Percentiles rank a stretch among this genome's conserved stretches.
Evolutionary conservation across 1,284 basidiomycete species (phyloP).

Genomic region (Ceratobasidium sp.): DNA sequence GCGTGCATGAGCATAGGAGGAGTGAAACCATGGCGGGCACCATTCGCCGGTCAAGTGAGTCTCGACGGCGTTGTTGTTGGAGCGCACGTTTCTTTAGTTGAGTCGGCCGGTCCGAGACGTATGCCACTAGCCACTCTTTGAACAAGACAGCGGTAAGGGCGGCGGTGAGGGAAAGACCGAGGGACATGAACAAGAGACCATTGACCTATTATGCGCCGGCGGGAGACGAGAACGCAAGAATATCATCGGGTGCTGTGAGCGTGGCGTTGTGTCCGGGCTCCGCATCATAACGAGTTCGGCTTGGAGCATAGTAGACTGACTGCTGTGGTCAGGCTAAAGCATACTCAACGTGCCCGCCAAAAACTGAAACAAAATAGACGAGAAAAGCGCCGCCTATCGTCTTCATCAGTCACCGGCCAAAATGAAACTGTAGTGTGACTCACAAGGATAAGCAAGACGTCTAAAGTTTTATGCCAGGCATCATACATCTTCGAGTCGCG

Average conservation of each 20-base stretch:
- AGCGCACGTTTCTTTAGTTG: slow-evolving; percentile 38
- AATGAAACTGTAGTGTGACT: neutral
- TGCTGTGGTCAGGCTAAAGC: slow-evolving; percentile 30
- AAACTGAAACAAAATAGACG: slow-evolving; percentile 28
- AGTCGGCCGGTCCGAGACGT: slow-evolving; percentile 39
- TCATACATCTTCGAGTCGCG: slow-evolving; percentile 44
- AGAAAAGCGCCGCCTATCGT: slow-evolving; percentile 39
- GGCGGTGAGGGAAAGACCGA: slow-evolving; percentile 32
- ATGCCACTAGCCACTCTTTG: slow-evolving; percentile 39
- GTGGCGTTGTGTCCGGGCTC: slow-evolving; percentile 17
- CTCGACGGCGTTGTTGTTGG: slow-evolving; percentile 41
- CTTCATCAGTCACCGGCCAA: neutral
- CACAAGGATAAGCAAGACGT: slow-evolving; percentile 45
- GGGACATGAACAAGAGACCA: slow-evolving; percentile 42
- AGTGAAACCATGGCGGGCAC: slow-evolving; percentile 27
- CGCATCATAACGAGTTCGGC: slow-evolving; percentile 23
- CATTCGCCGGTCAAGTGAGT: slow-evolving; percentile 41
- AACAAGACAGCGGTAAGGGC: slow-evolving; percentile 33
- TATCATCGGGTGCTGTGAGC: slow-evolving; percentile 15
- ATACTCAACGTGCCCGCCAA: slow-evolving; percentile 20
- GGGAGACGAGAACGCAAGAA: slow-evolving; percentile 21
- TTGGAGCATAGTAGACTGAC: slow-evolving; percentile 27
- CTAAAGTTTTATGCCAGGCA: slow-evolving; percentile 40
- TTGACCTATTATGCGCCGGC: slow-evolving; percentile 38
- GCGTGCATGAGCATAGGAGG: slow-evolving; percentile 38